phyloP scores from a whole-genome alignment of 2,329 filamentous ascomycete species.

The Periconia sp. region DNA sequence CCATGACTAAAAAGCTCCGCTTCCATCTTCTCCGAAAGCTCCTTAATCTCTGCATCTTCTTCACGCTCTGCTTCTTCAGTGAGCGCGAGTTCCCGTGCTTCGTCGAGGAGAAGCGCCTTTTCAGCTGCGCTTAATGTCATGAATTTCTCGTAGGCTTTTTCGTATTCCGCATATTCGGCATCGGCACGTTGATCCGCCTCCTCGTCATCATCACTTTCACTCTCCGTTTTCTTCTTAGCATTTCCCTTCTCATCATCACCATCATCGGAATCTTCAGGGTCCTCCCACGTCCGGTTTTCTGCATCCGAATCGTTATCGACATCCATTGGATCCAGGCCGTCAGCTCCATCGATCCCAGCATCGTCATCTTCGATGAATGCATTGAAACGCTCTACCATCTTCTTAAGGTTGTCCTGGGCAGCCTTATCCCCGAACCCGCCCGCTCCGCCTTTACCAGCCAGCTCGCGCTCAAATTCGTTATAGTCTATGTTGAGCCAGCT shows the following conservation, averaged over 20 bases:
- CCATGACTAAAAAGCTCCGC: conserved; percentile 70
- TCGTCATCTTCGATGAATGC: conserved; percentile 84
- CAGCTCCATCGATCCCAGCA: conserved; percentile 77
- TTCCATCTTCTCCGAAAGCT: conserved; percentile 70
- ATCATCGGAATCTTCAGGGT: conserved; percentile 42
- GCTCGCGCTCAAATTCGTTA: conserved; percentile 80
- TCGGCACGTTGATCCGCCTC: conserved; percentile 66
- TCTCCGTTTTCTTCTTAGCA: conserved; percentile 40
- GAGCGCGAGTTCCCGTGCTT: conserved; percentile 37
- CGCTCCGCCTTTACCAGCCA: conserved; percentile 54
- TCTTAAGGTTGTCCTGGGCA: conserved; percentile 75
- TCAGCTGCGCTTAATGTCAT: conserved; percentile 66
- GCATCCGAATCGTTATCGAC: conserved; percentile 59
- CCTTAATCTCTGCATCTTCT: conserved; percentile 61
- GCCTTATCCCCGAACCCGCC: conserved; percentile 62
- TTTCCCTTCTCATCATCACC: neutral
- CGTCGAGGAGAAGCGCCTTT: conserved; percentile 35
- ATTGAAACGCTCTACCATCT: conserved; percentile 93
- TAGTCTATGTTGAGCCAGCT: conserved; percentile 92
- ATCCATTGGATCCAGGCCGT: conserved; percentile 70
- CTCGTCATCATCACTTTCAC: conserved; percentile 52
- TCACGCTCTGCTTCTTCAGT: conserved; percentile 45
- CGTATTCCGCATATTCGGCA: conserved; percentile 69
- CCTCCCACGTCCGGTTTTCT: conserved; percentile 47
- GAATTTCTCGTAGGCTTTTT: conserved; percentile 80